Base-by-base conservation (phyloP, 768 basidiomycete species). In the Pleurotus tuber-regium region DNA sequence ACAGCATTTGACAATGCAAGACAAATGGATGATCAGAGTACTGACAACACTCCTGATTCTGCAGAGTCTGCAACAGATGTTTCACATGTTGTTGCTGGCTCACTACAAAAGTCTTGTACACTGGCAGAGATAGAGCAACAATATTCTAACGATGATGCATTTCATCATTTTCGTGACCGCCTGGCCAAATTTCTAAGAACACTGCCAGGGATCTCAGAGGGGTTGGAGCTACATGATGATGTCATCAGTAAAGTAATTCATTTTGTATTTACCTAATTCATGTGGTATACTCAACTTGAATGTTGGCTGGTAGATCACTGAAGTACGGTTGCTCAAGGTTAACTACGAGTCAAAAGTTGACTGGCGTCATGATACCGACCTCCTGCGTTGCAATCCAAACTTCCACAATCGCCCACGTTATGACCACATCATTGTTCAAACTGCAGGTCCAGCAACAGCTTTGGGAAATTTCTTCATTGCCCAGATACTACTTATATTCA, bases 321-420 rank as follows among this genome's bases (percentile, higher is more conserved):
- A 38, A 36, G n/a, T 36, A n/a, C 14, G 35, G 1, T 36, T 36
- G 5, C 35, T 36, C 1, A 36, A 36, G 9, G 50, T 68, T 12
- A 54, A 61, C 21, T 71, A 66, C 54, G 58, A 54, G 11, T 68
- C 61, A 0, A 46, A 29, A 1, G 50, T 65, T 8, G 57, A 67
- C 53, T 73, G 69, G 70, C 24, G 43, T 7, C 23, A 56, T 18
- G 52, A 51, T 3, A 60, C 56, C 1, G 63, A 74, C 48, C 56
- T 64, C 25, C 56, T 74, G 1, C 52, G 54, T 2, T 67, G 61
- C 54, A 70, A 63, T 46, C 66, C 68, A 6, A 42, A 38, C 0
- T 74, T 73, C 52, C 57, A 61, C 33, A 31, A 54, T 0, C 19
- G 36, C 1, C 61, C 60, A 7, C 59, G 57, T 0, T 70, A 63